Evolutionary conservation across 768 basidiomycete genomes (phyloP), one percentile per base, ranked within the genome.

Genomic region (Suillus bovinus): DNA sequence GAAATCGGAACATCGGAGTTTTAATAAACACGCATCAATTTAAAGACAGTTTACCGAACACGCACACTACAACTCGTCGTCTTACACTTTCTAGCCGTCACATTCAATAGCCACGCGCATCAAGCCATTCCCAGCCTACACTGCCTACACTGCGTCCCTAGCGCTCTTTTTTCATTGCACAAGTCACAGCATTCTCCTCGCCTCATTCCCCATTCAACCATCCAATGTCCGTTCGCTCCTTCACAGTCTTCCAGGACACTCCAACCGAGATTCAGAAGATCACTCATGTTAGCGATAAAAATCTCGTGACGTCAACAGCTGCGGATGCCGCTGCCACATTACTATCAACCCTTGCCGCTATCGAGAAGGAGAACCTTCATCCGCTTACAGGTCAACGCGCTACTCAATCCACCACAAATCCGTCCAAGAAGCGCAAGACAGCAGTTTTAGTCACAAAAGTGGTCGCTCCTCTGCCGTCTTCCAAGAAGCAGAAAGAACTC

Each of bases 361-460:
- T 78, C 44, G 89, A 91, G 78, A 93, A 93, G 80, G 91, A 93
- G 76, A 93, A 93, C 71, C 78, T 87, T 49, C 82, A 92, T 72
- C 91, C 91, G 50, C 65, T 87, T 67, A 92, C 91, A 4, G 91
- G 91, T 7, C 81, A 84, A 63, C 85, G 84, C 41, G 74, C 86
- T 3, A 82, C 78, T 39, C 69, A 80, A 20, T 69, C 77, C 17
- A 67, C 66, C 6, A 69, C 64, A 60, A 72, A 76, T 20, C 71
- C 75, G 33, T 72, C 73, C 8, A 90, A 89, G 77, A 90, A 90
- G 71, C 82, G 88, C 58, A 89, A 89, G 72, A 86, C 84, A 0
- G 75, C 73, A 52, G 84, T 82, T 0, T 83, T 89, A 54, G 77
- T 82, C 27, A 82, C 83, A 46, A 90, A 90, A 71, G 61, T 78